Evolutionary conservation across 768 basidiomycete species (phyloP).

Genomic region (Tulasnella sp.): DNA sequence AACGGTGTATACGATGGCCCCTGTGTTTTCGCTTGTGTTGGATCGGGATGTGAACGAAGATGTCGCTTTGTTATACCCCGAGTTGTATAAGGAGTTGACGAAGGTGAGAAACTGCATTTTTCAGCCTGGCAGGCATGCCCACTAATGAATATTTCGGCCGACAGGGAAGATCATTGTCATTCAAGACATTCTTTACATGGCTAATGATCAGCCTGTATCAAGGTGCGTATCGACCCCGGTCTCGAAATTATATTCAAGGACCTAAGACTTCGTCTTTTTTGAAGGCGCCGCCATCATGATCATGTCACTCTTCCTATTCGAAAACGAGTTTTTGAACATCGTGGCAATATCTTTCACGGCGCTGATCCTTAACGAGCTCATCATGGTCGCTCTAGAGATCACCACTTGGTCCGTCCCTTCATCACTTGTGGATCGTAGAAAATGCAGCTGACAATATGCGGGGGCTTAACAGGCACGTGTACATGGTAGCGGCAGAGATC

Average conservation of each 20-base stretch:
- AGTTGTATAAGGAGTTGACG: constrained; percentile 93
- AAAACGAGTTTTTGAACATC: constrained; percentile 95
- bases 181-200: constrained; percentile 99
- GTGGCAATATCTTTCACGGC: constrained; percentile 98
- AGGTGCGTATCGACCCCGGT: constrained; percentile 38
- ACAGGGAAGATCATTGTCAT: constrained; percentile 86
- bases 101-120: constrained; percentile 46
- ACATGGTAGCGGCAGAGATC: constrained; percentile 89
- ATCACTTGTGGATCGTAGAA: not conserved
- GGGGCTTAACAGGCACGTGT: constrained; percentile 62
- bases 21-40: constrained; percentile 92
- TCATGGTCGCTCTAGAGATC: constrained; percentile 98
- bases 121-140: not conserved
- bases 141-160: constrained; percentile 4
- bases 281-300: constrained; percentile 97
- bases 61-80: constrained; percentile 88
- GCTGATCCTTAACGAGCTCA: constrained; percentile 88
- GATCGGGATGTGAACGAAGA: constrained; percentile 95
- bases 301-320: constrained; percentile 89
- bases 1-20: constrained; percentile 95
- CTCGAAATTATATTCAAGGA: not conserved
- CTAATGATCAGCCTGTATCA: constrained; percentile 96
- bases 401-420: constrained; percentile 68
- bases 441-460: too few species aligned
- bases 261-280: not conserved